Conservation (phyloP, 2,329 filamentous ascomycete species). For the Colletotrichum sp. region DNA sequence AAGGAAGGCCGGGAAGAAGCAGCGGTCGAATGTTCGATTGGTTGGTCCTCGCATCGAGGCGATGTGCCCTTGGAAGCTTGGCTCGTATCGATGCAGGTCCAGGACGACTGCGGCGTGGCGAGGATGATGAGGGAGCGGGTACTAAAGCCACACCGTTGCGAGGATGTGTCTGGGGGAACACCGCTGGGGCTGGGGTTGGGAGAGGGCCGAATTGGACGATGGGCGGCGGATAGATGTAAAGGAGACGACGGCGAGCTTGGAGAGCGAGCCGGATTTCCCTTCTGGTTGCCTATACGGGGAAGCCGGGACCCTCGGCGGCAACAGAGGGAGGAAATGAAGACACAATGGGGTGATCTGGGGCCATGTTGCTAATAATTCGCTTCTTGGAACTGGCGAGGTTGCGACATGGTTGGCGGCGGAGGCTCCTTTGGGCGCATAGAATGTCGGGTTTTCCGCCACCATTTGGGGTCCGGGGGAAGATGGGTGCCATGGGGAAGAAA, state of each 20-base stretch:
- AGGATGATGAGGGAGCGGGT: background rate
- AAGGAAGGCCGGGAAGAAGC: background rate
- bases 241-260: background rate
- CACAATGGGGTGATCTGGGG: background rate
- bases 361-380: background rate
- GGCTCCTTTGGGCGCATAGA: background rate
- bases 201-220: background rate
- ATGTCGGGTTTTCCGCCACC: background rate
- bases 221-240: background rate
- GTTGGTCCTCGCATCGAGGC: background rate
- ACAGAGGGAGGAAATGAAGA: background rate
- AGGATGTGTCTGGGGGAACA: background rate
- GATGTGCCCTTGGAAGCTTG: background rate
- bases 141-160: background rate
- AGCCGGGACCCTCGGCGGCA: background rate
- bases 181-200: background rate
- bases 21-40: background rate
- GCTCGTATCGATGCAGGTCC: conserved; percentile 11
- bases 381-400: background rate
- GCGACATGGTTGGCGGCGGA: background rate
- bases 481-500: background rate
- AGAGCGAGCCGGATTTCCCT: background rate
- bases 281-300: background rate
- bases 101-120: background rate
- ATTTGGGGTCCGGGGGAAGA: background rate